A percentile compares a stretch with the other conserved stretches of the same genome.
Evolutionary conservation across 1,284 basidiomycete genomes (phyloP).

Genomic region (Meira miltonrushii): DNA sequence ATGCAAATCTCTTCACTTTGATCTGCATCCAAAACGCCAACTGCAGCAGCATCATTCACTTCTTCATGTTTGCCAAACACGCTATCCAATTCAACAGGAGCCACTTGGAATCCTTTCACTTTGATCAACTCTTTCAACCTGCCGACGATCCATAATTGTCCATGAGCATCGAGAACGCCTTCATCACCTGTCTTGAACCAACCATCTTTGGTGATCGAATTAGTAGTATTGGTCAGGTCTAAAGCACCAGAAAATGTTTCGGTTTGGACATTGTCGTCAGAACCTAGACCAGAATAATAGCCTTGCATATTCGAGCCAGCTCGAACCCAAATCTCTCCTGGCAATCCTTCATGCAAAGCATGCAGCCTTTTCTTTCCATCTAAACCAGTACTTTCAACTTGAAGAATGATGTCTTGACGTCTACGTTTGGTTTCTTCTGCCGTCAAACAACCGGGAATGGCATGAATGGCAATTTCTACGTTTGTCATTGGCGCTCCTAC

Average conservation of each 20-base stretch:
- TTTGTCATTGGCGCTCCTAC: conserved; percentile 19
- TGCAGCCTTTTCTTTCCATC: conserved; percentile 13
- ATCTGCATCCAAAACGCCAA: neutral
- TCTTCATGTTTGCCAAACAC: conserved; percentile 25
- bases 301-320: conserved; percentile 31
- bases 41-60: conserved; percentile 7
- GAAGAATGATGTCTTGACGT: conserved; percentile 9
- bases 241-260: conserved; percentile 16
- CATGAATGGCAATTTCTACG: conserved; percentile 24
- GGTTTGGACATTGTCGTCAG: conserved; percentile 16
- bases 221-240: conserved; percentile 21
- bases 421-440: conserved; percentile 19
- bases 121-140: conserved; percentile 35
- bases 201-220: conserved; percentile 31
- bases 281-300: conserved; percentile 32
- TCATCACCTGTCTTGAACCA: conserved; percentile 38
- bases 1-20: neutral
- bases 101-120: conserved; percentile 39
- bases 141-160: conserved; percentile 39
- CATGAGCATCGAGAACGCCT: conserved; percentile 29
- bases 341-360: conserved; percentile 22
- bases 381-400: neutral
- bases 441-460: conserved; percentile 16
- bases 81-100: conserved; percentile 35
- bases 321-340: conserved; percentile 32